Base-by-base conservation (phyloP, 192 early-diverging fungal genomes). In the Powellomyces hirtus region DNA sequence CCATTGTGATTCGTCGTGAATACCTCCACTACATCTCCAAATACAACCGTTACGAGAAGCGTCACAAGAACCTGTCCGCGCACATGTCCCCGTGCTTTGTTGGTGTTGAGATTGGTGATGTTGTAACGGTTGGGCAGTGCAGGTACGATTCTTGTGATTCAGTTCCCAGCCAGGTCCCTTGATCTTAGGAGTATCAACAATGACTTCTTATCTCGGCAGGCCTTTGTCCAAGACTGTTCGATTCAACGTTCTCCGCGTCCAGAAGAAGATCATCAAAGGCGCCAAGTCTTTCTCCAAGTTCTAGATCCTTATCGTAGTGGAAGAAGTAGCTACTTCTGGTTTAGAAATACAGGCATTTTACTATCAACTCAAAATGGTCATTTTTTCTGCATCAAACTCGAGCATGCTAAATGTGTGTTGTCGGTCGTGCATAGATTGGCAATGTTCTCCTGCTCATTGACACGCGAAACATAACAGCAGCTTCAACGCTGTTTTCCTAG, bases 41-140 rank as follows among this genome's bases (percentile, higher is more conserved):
- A 87, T 99, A 99, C 92, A 93, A 97, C 88, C 94, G 97, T 92
- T 99, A 96, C 84, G 97, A 99, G 90, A 99, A 97, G 90, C 89
- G 97, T 71, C 97, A 99, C 91, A 97, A 93, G 90, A 99, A 97
- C 92, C 82, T 99, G 74, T 88, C 95, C 56, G 96, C 95, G 67
- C 96, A 98, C 84, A 75, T 96, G 61, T 92, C 90, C 69, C 96
- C 96, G 68, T 86, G 86, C 72, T 99, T 99, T 88, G 85, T 95
- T 70, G 94, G 92, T 76, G 91, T 96, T 44, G 80, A 88, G 75
- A 44, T 56, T 69, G 95, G 95, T 72, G 97, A 99, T 81, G 78
- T 79, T 46, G 94, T 98, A 67, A 99, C 94, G 75, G 91, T 99
- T 77, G 97, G 97, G 77, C 94, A 99, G 85, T 99, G 97, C 91